A percentile compares a stretch with the other conserved stretches of the same genome.
Conservation (phyloP, 805 yeast genomes). For the Ogataea allantospora region DNA sequence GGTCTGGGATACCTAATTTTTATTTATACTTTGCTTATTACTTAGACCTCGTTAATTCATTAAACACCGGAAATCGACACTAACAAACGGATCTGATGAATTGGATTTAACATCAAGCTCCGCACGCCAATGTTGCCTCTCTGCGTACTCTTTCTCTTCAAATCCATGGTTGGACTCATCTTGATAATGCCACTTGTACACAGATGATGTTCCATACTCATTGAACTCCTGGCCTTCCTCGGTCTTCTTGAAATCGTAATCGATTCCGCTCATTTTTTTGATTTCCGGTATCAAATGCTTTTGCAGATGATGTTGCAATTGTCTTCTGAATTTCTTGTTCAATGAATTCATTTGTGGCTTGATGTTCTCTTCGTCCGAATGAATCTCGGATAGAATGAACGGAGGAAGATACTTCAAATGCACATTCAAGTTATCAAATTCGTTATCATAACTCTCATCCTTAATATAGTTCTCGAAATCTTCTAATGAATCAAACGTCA, state of each 20-base stretch:
- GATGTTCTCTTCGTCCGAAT: conserved; percentile 66
- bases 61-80: conserved; percentile 52
- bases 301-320: conserved; percentile 71
- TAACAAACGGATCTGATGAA: conserved; percentile 64
- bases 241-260: conserved; percentile 38
- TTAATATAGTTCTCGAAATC: conserved; percentile 63
- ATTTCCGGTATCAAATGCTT: conserved; percentile 70
- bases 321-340: conserved; percentile 68
- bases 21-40: neutral
- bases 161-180: conserved; percentile 61
- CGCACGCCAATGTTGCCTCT: conserved; percentile 61
- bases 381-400: conserved; percentile 63
- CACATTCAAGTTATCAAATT: conserved; percentile 66
- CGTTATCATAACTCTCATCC: conserved; percentile 77
- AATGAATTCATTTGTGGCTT: conserved; percentile 71
- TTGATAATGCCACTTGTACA: conserved; percentile 60
- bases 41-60: conserved; percentile 4
- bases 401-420: conserved; percentile 71
- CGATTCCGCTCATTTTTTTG: conserved; percentile 57
- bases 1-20: conserved; percentile 29
- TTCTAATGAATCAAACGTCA: conserved; percentile 58
- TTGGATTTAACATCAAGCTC: conserved; percentile 63
- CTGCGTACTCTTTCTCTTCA: conserved; percentile 41
- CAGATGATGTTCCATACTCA: conserved; percentile 39
- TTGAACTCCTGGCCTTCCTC: conserved; percentile 49